Percentiles rank a stretch among this genome's conserved stretches.
These are phyloP conservation scores for Uncinocarpus reesii DNA, from an alignment of 2,329 filamentous ascomycete species.

Conservation along the genomic window DNA sequence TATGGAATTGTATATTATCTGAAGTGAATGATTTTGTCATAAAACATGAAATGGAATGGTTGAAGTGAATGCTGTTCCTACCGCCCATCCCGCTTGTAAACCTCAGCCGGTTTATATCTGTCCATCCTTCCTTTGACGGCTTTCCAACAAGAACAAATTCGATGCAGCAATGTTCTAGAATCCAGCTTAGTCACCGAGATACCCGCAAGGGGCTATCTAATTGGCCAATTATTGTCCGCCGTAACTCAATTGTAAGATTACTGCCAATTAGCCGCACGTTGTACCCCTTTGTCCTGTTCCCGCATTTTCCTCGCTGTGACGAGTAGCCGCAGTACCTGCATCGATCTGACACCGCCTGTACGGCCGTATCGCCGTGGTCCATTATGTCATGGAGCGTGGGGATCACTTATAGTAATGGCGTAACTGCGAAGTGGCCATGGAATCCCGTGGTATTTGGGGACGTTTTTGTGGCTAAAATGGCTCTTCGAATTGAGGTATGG, in stretches of 20 bases:
- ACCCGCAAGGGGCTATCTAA: not conserved
- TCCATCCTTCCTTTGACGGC: no score
- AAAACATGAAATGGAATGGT: no score
- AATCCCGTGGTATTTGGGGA: no score
- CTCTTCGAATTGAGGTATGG: no score
- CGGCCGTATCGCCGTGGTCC: not conserved
- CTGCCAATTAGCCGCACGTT: slow-evolving; percentile 4
- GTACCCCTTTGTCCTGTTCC: not conserved
- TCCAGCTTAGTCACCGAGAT: not conserved
- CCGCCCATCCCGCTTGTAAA: no score
- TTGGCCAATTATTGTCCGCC: not conserved
- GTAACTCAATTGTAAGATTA: slow-evolving; percentile 9
- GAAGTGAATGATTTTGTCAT: no score
- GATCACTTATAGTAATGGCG: no score
- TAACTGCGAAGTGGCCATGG: no score
- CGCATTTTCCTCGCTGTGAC: not conserved
- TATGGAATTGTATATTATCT: not conserved
- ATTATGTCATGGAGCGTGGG: slow-evolving; percentile 10
- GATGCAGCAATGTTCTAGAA: slow-evolving; percentile 3
- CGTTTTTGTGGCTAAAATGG: no score
- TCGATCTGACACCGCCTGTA: not conserved
- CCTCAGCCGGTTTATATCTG: no score
- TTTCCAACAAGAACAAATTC: not conserved
- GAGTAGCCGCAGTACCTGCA: not conserved
- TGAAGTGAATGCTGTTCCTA: no score